Percentiles rank a stretch among this genome's conserved stretches.
These are phyloP conservation scores for Pseudocercospora fijiensis DNA, from an alignment of 2,329 filamentous ascomycete genomes.

Conservation along the genomic window DNA sequence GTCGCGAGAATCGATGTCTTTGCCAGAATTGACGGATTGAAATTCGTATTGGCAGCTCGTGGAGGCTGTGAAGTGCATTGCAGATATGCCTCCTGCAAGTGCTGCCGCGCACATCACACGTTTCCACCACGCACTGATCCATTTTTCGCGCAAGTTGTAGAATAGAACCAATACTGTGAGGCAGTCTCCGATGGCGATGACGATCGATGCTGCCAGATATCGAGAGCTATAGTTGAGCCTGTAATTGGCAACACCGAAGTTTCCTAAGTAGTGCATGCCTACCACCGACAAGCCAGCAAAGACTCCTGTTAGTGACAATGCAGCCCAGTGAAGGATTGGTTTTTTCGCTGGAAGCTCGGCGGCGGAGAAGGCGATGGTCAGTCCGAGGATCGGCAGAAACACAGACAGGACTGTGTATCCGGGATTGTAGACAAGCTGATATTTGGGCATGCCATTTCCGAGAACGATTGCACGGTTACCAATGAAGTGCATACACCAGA, in stretches of 20 bases:
- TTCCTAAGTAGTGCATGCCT: conserved; percentile 87
- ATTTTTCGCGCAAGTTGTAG: conserved; percentile 72
- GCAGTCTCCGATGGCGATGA: conserved; percentile 72
- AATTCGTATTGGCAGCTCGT: conserved; percentile 68
- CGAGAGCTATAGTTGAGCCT: conserved; percentile 58
- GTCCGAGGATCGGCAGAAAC: conserved; percentile 73
- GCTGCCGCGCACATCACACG: conserved; percentile 64
- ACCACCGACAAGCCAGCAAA: conserved; percentile 74
- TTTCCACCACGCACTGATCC: conserved; percentile 79
- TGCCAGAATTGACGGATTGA: conserved; percentile 45
- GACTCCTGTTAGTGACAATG: conserved; percentile 58
- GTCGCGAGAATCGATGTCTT: conserved; percentile 53
- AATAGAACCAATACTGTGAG: conserved; percentile 70
- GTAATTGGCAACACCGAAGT: conserved; percentile 79
- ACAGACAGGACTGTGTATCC: conserved; percentile 74
- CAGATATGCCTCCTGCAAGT: conserved; percentile 72
- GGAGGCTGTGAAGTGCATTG: conserved; percentile 86
- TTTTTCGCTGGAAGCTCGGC: conserved; percentile 51
- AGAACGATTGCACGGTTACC: conserved; percentile 77
- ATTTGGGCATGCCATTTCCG: conserved; percentile 55
- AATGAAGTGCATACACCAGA: conserved; percentile 70
- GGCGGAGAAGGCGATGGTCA: conserved; percentile 69
- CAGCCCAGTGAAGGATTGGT: conserved; percentile 33
- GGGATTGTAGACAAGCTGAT: conserved; percentile 71
- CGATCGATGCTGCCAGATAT: conserved; percentile 65